Evolutionary conservation across 2,329 filamentous ascomycete species (phyloP).

Genomic region (Penicillium frequentans): DNA sequence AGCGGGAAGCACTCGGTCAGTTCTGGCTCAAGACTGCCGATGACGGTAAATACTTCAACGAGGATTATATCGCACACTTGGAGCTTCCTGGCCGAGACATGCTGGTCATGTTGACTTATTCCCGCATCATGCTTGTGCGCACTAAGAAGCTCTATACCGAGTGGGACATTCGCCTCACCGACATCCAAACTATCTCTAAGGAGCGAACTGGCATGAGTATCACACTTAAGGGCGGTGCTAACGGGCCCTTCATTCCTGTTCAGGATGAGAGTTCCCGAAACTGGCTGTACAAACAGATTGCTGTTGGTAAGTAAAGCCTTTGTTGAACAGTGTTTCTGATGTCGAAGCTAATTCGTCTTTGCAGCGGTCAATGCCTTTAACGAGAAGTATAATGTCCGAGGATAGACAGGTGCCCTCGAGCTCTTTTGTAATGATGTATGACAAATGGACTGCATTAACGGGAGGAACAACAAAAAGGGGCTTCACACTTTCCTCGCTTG

Average conservation of each 20-base stretch:
- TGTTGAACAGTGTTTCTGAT: background rate
- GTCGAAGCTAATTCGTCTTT: slow-evolving; percentile 9
- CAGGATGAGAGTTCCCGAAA: slow-evolving; percentile 76
- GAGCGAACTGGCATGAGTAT: slow-evolving; percentile 92
- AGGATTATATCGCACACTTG: slow-evolving; percentile 94
- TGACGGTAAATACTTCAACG: slow-evolving; percentile 96
- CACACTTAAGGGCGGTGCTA: slow-evolving; percentile 81
- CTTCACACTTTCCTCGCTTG: background rate
- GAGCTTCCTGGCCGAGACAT: slow-evolving; percentile 87
- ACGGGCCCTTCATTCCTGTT: slow-evolving; percentile 92
- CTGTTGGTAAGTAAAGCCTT: slow-evolving; percentile 48
- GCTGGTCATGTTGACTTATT: slow-evolving; percentile 85
- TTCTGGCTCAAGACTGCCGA: slow-evolving; percentile 99
- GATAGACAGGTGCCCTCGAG: slow-evolving; percentile 30
- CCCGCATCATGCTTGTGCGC: slow-evolving; percentile 84
- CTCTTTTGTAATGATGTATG: slow-evolving; percentile 17
- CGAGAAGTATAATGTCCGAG: slow-evolving; percentile 65
- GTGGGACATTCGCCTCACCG: slow-evolving; percentile 95
- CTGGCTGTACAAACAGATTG: slow-evolving; percentile 67
- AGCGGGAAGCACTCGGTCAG: slow-evolving; percentile 92
- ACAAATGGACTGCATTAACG: slow-evolving; percentile 16
- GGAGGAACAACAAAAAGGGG: slow-evolving; percentile 6
- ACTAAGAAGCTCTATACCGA: slow-evolving; percentile 82
- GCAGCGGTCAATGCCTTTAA: slow-evolving; percentile 66
- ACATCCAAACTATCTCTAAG: slow-evolving; percentile 95